Base-by-base conservation (phyloP, 2,329 filamentous ascomycete species). In the Magnaporthiopsis rhizophila region DNA sequence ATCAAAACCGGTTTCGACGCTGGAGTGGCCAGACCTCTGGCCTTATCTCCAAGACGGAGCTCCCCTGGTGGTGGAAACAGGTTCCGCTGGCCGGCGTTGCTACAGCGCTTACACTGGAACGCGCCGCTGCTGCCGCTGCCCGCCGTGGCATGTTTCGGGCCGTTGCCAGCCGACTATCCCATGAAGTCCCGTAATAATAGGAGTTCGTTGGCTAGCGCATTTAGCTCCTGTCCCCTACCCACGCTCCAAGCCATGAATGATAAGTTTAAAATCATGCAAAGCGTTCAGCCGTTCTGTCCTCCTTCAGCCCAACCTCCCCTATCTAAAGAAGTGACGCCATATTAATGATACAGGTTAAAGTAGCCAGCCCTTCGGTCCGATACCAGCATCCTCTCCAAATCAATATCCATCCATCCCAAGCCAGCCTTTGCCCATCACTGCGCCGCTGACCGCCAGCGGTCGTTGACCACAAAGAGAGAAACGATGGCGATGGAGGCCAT, bases 51-150 rank as follows among this genome's bases (percentile, higher is more conserved):
- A 73, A 74, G 0, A 71, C 73, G 36, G 68, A 66, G 5, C 65
- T 81, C 57, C 71, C 70, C 15, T 81, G 79, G 79, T 81, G 78
- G 79, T 78, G 78, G 1, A 81, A 80, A 67, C 72, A 74, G 4
- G 81, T 82, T n/a, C 80, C 69, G 62, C 60, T 50, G 0, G 71
- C 72, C 28, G 73, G 74, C 15, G 64, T 75, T 8, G 75, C 63
- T 63, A 26, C n/a, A 13, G 56, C 1, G 62, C 62, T 2, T 63
- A 59, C 3, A 73, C 45, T 68, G 63, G 59, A 65, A 69, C 9
- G 66, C 64, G 11, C 70, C 69, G 7, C 67, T 75, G n/a, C 60
- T 72, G 62, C 67, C 70, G 18, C 66, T 76, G 59, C 74, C 73
- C 8, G 69, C 67, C 2, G 67, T 69, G 50, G 74, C 73, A 5